Evolutionary conservation across 768 basidiomycete species (phyloP), one percentile per base, ranked within the genome.

Genomic region (Tricholoma matsutake): DNA sequence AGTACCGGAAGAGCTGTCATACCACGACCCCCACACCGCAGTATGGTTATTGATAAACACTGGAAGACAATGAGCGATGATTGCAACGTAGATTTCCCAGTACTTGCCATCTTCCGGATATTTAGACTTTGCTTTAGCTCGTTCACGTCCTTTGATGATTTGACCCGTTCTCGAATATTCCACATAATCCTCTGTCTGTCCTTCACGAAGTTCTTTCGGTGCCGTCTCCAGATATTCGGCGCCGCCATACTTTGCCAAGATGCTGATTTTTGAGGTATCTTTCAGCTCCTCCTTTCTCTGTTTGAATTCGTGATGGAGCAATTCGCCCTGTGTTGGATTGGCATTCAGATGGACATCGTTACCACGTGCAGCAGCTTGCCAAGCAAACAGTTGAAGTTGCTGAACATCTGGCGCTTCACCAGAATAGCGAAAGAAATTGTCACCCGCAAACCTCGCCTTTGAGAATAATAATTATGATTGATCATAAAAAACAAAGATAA

Each of bases 21-120:
- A 98, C 87, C 88, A 98, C 47, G 97, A 99, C 49, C 97, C 97
- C 97, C 97, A 99, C n/a, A 98, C 88, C 4, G 86, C 79, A 0
- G 90, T 94, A 69, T 99, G 97, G 69, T 99, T 99, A 74, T 95
- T 96, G 68, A 91, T 78, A 66, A 84, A 88, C 6, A 95, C 95
- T 98, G 64, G 1, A 64, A 18, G 7, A 20, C 35, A 52, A 61
- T 62, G 64, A 62, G 61, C 39, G 16, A 54, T 51, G 28, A 61
- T 60, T 59, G 20, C 34, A 41, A 28, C 28, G 37, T 34, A 34
- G 43, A 54, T 63, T 59, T 39, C 32, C 37, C 22, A 61, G 60
- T 49, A 81, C 88, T 63, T 71, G 95, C 95, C 89, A 83, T 98
- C 94, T 77, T 99, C 97, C 4, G 91, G 88, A 74, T 99, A 99